Conservation (phyloP, 192 early-diverging fungal species). For the Podila epigama region DNA sequence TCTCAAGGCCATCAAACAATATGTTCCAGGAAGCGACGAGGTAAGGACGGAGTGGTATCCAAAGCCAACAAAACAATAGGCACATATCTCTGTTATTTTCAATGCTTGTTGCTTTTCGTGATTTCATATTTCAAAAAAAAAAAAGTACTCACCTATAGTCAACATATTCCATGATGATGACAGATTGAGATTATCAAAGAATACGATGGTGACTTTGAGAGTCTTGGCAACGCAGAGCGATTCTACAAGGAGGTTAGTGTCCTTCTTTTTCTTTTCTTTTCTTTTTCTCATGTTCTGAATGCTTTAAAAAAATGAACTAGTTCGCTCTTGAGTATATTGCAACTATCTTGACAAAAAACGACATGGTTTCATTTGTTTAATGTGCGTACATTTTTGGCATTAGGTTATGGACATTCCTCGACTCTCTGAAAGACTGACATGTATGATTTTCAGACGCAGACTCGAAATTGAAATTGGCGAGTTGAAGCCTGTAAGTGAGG, state of each 20-base stretch:
- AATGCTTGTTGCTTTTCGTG: background rate
- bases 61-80: too few species aligned
- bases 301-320: too few species aligned
- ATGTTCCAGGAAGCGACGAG: slow-evolving; percentile 62
- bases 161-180: background rate
- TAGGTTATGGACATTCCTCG: slow-evolving; percentile 63
- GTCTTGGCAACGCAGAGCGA: slow-evolving; percentile 63
- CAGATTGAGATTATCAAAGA: slow-evolving; percentile 60
- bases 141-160: background rate
- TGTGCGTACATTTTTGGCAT: background rate
- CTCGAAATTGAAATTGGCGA: slow-evolving; percentile 60
- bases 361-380: background rate
- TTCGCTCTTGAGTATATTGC: background rate
- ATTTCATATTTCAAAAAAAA: background rate
- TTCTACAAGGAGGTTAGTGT: slow-evolving; percentile 55
- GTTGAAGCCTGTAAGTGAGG: slow-evolving; percentile 51
- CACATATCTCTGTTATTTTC: too few species aligned
- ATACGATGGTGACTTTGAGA: slow-evolving; percentile 54
- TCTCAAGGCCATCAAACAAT: slow-evolving; percentile 60
- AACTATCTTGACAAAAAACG: too few species aligned
- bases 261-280: background rate
- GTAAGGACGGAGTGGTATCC: slow-evolving; percentile 24
- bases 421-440: slow-evolving; percentile 56
- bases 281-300: too few species aligned
- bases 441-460: slow-evolving; percentile 62